Conservation (phyloP, 2,329 filamentous ascomycete genomes). For the Lojkania enalia region DNA sequence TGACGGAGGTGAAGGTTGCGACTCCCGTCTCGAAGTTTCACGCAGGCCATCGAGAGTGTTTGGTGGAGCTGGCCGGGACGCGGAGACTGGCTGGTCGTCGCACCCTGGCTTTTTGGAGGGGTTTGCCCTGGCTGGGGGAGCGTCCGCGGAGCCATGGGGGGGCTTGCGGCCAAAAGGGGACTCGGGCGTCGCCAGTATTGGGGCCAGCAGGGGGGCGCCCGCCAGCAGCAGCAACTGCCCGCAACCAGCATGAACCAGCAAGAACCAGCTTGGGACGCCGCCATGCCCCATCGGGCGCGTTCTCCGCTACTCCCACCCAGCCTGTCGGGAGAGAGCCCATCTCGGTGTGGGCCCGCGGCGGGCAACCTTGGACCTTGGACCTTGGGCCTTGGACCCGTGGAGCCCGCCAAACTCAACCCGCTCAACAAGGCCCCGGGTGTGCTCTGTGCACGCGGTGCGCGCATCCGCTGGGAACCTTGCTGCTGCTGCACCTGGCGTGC, state of each 20-base stretch:
- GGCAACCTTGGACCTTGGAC: no score
- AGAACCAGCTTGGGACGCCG: neutral
- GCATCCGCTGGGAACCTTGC: no score
- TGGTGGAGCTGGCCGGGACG: neutral
- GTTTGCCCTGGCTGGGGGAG: no score
- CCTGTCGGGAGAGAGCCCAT: neutral
- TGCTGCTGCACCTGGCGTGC: no score
- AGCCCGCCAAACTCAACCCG: neutral
- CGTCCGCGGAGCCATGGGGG: neutral
- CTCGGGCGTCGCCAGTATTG: neutral
- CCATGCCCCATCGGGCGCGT: conserved; percentile 1
- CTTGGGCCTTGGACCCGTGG: no score
- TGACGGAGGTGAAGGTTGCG: neutral
- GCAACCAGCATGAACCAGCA: no score
- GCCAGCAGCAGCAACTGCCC: no score
- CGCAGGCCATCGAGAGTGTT: neutral
- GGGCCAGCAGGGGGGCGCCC: no score
- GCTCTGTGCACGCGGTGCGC: no score
- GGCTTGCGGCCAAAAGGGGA: neutral
- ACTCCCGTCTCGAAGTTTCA: neutral
- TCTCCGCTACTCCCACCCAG: conserved; percentile 5
- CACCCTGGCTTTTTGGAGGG: neutral
- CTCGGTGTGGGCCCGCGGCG: neutral
- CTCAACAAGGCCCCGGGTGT: no score
- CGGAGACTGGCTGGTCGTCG: no score